Percentiles rank a stretch among this genome's conserved stretches.
phyloP scores from a whole-genome alignment of 345 rosid species.

The Boechera retrofracta region DNA sequence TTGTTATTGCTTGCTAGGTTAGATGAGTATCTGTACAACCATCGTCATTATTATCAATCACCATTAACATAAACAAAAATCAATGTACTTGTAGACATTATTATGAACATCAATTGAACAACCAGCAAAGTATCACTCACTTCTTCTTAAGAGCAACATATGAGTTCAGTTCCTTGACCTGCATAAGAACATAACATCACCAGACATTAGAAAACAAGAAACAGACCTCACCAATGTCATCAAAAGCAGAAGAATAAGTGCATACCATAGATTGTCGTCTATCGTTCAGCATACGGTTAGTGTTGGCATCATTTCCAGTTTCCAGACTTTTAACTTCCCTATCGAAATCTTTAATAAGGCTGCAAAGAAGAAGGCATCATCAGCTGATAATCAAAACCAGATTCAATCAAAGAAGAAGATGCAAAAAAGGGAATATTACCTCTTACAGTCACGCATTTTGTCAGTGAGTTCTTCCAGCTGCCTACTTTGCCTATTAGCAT shows the following conservation, averaged over 20 bases:
- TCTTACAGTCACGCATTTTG: conserved; percentile 95
- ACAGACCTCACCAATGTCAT: not conserved
- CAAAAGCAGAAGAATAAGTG: not conserved
- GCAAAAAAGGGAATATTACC: conserved; percentile 45
- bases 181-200: conserved; percentile 40
- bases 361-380: conserved; percentile 47
- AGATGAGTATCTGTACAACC: conserved; percentile 64
- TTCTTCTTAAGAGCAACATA: conserved; percentile 81
- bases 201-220: conserved; percentile 5
- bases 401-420: not conserved
- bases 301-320: conserved; percentile 63
- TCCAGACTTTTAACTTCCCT: conserved; percentile 76
- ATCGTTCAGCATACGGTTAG: conserved; percentile 73
- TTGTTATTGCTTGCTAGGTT: conserved; percentile 76
- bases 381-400: conserved; percentile 8
- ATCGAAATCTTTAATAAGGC: conserved; percentile 96
- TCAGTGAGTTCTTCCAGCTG: conserved; percentile 96
- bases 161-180: conserved; percentile 85
- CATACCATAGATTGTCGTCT: conserved; percentile 86
- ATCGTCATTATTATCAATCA: conserved; percentile 26
- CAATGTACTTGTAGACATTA: not conserved
- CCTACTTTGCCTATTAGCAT: conserved; percentile 83
- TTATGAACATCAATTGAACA: not conserved
- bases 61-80: not conserved
- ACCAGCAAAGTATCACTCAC: conserved; percentile 48